Conservation (phyloP, 768 basidiomycete genomes). For the Pleurotus djamor region DNA sequence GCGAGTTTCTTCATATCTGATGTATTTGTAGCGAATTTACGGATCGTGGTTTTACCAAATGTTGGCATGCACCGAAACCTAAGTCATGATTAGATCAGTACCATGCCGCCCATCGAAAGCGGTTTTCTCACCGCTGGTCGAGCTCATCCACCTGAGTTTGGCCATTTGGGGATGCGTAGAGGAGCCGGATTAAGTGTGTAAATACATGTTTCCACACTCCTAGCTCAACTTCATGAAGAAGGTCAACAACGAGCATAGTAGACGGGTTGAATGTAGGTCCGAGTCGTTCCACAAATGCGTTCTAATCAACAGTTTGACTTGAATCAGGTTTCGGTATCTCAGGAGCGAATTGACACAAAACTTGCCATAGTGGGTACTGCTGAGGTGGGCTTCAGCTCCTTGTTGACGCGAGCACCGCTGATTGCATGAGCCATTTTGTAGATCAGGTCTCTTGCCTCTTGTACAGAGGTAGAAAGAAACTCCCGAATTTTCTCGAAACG, state of each 20-base stretch:
- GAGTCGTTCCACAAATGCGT: constrained; percentile 1
- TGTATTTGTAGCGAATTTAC: constrained; percentile 19
- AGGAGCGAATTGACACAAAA: background rate
- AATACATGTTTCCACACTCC: constrained; percentile 26
- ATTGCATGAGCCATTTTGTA: background rate
- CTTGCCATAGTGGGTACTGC: background rate
- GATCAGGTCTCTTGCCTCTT: background rate
- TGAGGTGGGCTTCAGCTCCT: background rate
- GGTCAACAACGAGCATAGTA: constrained; percentile 18
- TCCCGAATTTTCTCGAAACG: background rate
- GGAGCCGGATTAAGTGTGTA: constrained; percentile 22
- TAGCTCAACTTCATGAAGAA: constrained; percentile 27
- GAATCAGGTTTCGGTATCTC: too few relatives aligned
- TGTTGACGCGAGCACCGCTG: background rate
- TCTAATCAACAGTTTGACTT: background rate
- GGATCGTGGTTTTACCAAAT: constrained; percentile 19
- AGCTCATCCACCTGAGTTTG: too few relatives aligned
- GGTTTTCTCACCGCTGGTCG: background rate
- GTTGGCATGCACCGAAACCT: constrained; percentile 9
- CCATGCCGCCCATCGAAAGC: constrained; percentile 15
- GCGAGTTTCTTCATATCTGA: constrained; percentile 19
- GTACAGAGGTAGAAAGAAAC: background rate
- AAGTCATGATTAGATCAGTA: background rate
- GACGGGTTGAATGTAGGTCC: constrained; percentile 14
- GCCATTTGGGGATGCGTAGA: constrained; percentile 4